A percentile compares a stretch with the other conserved stretches of the same genome.
Evolutionary conservation across 139 green algal genomes (phyloP).

Genomic region (Chara braunii): DNA sequence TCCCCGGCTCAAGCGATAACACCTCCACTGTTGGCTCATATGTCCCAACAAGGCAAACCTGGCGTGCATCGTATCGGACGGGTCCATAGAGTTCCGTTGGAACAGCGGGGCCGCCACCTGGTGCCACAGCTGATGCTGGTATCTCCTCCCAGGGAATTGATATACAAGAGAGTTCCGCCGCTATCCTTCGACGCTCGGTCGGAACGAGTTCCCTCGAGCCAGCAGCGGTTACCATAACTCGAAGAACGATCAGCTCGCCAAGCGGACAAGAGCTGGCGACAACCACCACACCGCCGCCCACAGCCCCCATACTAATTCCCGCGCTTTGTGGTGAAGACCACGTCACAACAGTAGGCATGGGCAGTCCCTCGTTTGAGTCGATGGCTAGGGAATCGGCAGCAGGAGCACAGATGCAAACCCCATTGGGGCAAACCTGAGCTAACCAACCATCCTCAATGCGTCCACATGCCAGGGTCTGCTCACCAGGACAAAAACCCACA

Average conservation of each 20-base stretch:
- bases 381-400: not conserved
- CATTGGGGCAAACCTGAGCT: slow-evolving; percentile 12
- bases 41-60: slow-evolving; percentile 31
- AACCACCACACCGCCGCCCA: not conserved
- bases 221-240: not conserved
- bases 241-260: not conserved
- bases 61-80: too few species aligned
- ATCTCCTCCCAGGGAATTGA: slow-evolving; percentile 20
- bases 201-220: not conserved
- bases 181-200: not conserved
- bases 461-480: slow-evolving; percentile 20
- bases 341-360: too few species aligned
- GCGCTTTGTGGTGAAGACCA: not conserved
- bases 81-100: too few species aligned
- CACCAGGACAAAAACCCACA: slow-evolving; percentile 6
- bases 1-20: slow-evolving; percentile 6
- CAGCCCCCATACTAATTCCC: not conserved
- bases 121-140: too few species aligned
- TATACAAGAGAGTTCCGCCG: slow-evolving; percentile 38
- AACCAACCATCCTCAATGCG: slow-evolving; percentile 18
- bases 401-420: slow-evolving; percentile 17
- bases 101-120: too few species aligned
- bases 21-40: slow-evolving; percentile 34
- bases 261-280: not conserved
- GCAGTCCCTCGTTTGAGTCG: too few species aligned